Evolutionary conservation across 345 rosid genomes (phyloP), one percentile per base, ranked within the genome.

Genomic region (Cardamine resedifolia): DNA sequence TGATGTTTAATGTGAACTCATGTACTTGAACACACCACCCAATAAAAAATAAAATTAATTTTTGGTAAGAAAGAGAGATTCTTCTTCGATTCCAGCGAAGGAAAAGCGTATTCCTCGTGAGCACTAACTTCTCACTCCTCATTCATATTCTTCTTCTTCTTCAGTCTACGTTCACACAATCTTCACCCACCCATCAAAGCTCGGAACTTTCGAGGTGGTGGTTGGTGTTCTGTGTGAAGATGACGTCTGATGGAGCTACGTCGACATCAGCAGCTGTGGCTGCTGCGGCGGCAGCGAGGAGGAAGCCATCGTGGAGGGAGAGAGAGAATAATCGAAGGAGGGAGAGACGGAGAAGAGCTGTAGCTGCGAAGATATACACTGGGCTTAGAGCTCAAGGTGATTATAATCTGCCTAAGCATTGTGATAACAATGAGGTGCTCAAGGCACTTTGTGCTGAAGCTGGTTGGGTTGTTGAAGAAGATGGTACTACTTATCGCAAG

Each of bases 271-370:
- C 78, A 3, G 81, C 85, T 41, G 96, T 84, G 76, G 85, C 91
- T 12, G 68, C 86, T 24, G 96, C 84, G 66, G 85, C 97, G 21
- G 75, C 74, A 15, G 83, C 78, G 16, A 82, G 98, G 85, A 85
- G 99, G 86, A 91, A 91, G 78, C 99, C 98, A 26, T 91, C 99
- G 71, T 91, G 96, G 96, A 84, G 87, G 77, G 99, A 95, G 83
- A 86, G 98, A 52, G 99, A 95, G 86, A 95, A 95, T 60, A 91
- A 95, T 78, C 74, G 93, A 82, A 82, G 99, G 75, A 88, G 99
- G 56, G 99, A 95, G 79, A 78, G 99, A 70, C 73, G 98, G 67
- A 79, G 99, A 69, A 86, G 98, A 77, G 98, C 99, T 5, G 78
- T 88, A 21, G 98, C 99, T 8, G 98, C 97, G 2, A 90, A 95